Base-by-base conservation (phyloP, 352 stramenopile species). In the Phytophthora pluvialis region DNA sequence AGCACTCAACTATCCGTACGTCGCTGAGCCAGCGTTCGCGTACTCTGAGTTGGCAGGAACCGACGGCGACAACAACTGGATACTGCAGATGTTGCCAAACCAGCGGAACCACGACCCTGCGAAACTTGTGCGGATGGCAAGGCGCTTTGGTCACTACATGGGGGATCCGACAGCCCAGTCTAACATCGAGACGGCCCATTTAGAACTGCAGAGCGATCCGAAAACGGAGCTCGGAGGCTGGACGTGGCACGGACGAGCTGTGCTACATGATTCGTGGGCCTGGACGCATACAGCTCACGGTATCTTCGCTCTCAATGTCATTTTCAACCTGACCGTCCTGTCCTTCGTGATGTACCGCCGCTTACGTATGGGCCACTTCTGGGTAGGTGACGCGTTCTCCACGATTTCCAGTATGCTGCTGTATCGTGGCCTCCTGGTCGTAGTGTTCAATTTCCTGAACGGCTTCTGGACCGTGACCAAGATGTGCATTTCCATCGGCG, bases 201-300 rank as follows among this genome's bases (percentile, higher is more conserved):
- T 53, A 65, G 29, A 29, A 10, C n/a, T 80, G 7, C 60, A 67
- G 1, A 59, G 8, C 12, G 45, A 57, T 33, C 67, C 71, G 4
- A 4, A 56, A 8, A 15, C 25, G 3, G 51, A 67, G 4, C 43
- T 85, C 6, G 35, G 21, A 7, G n/a, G 40, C 13, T 74, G 59
- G 63, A 18, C 40, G 5, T 80, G 69, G 69, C 28, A 59, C 5
- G 63, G 67, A 16, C 35, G 52, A 7, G 36, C 67, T 5, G 57
- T 76, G 13, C 52, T 80, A 0, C 66, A 64, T 4, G 71, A 84
- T 40, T 69, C 63, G 35, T 84, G 76, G 76, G 63, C 70, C 1
- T 84, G 76, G 76, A 64, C 50, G 1, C 75, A 78, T 18, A 40
- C 60, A 12, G 33, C 77, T 1, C 73, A 81, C 29, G 29, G 58